Percentiles rank a stretch among this genome's conserved stretches.
These are phyloP conservation scores for Plantago rigida DNA, from an alignment of 305 asterid species.

Conservation along the genomic window DNA sequence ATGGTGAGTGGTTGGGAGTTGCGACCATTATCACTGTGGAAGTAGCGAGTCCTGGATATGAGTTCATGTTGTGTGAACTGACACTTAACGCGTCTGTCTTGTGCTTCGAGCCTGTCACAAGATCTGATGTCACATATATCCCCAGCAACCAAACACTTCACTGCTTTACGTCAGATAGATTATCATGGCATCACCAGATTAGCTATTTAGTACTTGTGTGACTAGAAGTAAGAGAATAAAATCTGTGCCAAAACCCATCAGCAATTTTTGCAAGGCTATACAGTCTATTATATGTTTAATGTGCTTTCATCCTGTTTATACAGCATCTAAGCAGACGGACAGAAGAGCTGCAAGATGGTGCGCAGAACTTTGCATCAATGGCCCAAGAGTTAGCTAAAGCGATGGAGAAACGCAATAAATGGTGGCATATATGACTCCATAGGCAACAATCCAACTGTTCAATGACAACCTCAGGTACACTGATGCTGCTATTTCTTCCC, in stretches of 20 bases:
- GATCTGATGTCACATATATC: too few relatives aligned
- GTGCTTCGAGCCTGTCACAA: too few relatives aligned
- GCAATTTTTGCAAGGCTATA: neutral
- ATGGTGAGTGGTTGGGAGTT: too few relatives aligned
- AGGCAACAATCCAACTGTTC: neutral
- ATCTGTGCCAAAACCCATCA: neutral
- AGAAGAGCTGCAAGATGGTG: conserved; percentile 68
- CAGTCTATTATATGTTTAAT: neutral
- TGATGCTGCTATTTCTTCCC: neutral
- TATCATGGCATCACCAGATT: neutral
- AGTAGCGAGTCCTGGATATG: too few relatives aligned
- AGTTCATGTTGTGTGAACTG: too few relatives aligned
- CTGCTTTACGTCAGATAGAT: too few relatives aligned
- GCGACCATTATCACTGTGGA: too few relatives aligned
- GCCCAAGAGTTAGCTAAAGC: conserved; percentile 69
- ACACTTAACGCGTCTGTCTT: too few relatives aligned
- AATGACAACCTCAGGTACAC: conserved; percentile 7
- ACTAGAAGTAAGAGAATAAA: neutral
- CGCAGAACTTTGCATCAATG: conserved; percentile 59
- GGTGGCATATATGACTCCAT: conserved; percentile 62
- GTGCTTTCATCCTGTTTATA: conserved; percentile 10
- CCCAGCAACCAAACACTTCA: too few relatives aligned
- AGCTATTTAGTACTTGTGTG: neutral
- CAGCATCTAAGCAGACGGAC: conserved; percentile 58
- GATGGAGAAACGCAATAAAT: conserved; percentile 63